A percentile compares a stretch with the other conserved stretches of the same genome.
phyloP scores from a whole-genome alignment of 129 eudicot species.

The Deinandra increscens region DNA sequence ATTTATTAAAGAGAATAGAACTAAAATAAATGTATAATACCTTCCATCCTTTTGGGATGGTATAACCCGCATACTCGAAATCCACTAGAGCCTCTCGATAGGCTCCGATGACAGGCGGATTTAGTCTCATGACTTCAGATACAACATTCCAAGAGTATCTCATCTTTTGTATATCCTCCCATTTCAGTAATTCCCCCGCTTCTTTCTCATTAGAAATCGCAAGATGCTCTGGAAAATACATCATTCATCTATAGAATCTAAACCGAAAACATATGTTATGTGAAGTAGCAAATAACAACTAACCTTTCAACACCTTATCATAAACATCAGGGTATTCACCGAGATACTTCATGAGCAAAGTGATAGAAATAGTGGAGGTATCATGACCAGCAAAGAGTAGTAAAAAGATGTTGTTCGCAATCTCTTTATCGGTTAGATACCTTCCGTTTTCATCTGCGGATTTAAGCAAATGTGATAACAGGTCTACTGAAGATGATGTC shows the following conservation, averaged over 20 bases:
- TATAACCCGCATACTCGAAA: slow-evolving; percentile 46
- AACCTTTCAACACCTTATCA: slow-evolving; percentile 28
- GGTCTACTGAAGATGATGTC: slow-evolving; percentile 10
- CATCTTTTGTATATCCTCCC: slow-evolving; percentile 66
- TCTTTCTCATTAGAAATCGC: slow-evolving; percentile 40
- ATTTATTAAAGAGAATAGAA: too few relatives aligned
- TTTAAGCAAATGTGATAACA: slow-evolving; percentile 17
- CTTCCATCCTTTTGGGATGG: slow-evolving; percentile 73
- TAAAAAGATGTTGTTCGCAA: slow-evolving; percentile 21
- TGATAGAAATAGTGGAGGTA: slow-evolving; percentile 18
- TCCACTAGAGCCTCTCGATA: slow-evolving; percentile 52
- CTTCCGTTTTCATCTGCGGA: slow-evolving; percentile 6
- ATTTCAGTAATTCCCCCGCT: slow-evolving; percentile 34
- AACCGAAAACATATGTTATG: too few relatives aligned
- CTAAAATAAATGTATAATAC: slow-evolving; percentile 21
- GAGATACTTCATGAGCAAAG: slow-evolving; percentile 19
- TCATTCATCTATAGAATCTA: background rate
- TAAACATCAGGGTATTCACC: slow-evolving; percentile 30
- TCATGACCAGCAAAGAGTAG: slow-evolving; percentile 32
- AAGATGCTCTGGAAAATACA: slow-evolving; percentile 34
- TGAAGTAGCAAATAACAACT: background rate
- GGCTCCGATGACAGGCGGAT: slow-evolving; percentile 43
- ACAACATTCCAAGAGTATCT: slow-evolving; percentile 63
- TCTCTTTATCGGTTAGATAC: slow-evolving; percentile 15
- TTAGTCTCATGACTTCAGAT: slow-evolving; percentile 46